Percentiles rank a stretch among this genome's conserved stretches.
phyloP scores from a whole-genome alignment of 331 rosid species.

The Spiraea crenata region DNA sequence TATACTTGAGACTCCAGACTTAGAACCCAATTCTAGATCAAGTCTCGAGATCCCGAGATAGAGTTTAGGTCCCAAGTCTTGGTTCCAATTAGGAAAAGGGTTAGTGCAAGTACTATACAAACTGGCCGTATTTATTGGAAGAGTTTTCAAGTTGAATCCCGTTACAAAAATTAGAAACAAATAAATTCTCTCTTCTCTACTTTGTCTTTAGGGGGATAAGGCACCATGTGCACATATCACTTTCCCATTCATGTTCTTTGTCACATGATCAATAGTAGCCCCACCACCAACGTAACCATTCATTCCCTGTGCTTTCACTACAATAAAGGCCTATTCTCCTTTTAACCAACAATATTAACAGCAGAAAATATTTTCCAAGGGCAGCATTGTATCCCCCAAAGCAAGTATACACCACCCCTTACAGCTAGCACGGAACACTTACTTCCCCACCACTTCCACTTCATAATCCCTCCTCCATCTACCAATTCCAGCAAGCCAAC shows the following conservation, averaged over 20 bases:
- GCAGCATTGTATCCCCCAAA: conserved; percentile 25
- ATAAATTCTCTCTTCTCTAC: not conserved
- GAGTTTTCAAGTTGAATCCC: too few species aligned
- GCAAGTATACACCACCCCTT: conserved; percentile 19
- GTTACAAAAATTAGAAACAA: too few species aligned
- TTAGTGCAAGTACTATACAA: too few species aligned
- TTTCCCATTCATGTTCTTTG: conserved; percentile 30
- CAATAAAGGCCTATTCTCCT: not conserved
- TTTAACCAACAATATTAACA: not conserved
- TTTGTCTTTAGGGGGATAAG: conserved; percentile 21
- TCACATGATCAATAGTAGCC: conserved; percentile 14
- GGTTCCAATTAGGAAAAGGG: too few species aligned
- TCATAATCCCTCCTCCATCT: conserved; percentile 25
- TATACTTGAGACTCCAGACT: too few species aligned
- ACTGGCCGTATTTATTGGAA: too few species aligned
- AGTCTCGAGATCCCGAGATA: too few species aligned
- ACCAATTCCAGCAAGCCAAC: conserved; percentile 17
- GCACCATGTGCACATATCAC: conserved; percentile 41
- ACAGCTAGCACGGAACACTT: conserved; percentile 34
- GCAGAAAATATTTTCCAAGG: conserved; percentile 22
- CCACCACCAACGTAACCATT: conserved; percentile 22
- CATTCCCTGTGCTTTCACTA: conserved; percentile 24
- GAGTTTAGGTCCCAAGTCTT: too few species aligned
- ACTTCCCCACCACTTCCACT: conserved; percentile 8
- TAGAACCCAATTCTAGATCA: too few species aligned